Evolutionary conservation across 1,139 yeast genomes (phyloP).

Genomic region (Scheffersomyces illinoinensis): DNA sequence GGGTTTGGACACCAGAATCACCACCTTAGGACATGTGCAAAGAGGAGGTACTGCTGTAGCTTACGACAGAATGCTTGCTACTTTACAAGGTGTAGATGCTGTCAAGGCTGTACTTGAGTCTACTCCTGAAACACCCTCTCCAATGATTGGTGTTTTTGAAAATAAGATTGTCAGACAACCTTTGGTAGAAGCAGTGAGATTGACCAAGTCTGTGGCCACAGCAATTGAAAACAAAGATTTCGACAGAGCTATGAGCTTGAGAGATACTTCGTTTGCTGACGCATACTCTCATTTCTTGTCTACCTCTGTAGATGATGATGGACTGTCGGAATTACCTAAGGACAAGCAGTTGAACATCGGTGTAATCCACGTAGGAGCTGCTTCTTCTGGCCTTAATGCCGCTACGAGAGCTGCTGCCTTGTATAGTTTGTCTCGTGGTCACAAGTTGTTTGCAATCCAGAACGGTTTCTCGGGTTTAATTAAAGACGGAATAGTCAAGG

Average conservation of each 20-base stretch:
- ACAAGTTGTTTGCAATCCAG: slow-evolving; percentile 69
- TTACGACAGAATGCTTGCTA: slow-evolving; percentile 71
- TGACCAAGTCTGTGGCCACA: slow-evolving; percentile 69
- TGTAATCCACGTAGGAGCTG: slow-evolving; percentile 78
- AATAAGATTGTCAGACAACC: slow-evolving; percentile 71
- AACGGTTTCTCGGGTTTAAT: slow-evolving; percentile 77
- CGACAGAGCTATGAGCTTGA: slow-evolving; percentile 62
- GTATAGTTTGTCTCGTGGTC: slow-evolving; percentile 75
- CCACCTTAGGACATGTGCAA: slow-evolving; percentile 82
- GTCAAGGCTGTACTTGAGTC: slow-evolving; percentile 72
- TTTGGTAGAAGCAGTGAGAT: slow-evolving; percentile 68
- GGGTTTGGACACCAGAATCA: slow-evolving; percentile 76
- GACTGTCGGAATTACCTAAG: slow-evolving; percentile 51
- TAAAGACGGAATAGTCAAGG: slow-evolving; percentile 68
- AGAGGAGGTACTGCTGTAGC: slow-evolving; percentile 88
- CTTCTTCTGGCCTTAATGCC: slow-evolving; percentile 79
- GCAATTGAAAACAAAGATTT: slow-evolving; percentile 62
- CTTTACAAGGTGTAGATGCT: slow-evolving; percentile 83
- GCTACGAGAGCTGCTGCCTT: slow-evolving; percentile 76
- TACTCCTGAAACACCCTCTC: slow-evolving; percentile 73
- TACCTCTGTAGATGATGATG: slow-evolving; percentile 71
- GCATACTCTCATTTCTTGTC: slow-evolving; percentile 71
- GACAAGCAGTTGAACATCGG: slow-evolving; percentile 68
- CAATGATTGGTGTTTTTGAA: slow-evolving; percentile 72
- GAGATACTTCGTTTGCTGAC: slow-evolving; percentile 74